Evolutionary conservation across 2,329 filamentous ascomycete species (phyloP), one percentile per base, ranked within the genome.

Genomic region (Nemania sp.): DNA sequence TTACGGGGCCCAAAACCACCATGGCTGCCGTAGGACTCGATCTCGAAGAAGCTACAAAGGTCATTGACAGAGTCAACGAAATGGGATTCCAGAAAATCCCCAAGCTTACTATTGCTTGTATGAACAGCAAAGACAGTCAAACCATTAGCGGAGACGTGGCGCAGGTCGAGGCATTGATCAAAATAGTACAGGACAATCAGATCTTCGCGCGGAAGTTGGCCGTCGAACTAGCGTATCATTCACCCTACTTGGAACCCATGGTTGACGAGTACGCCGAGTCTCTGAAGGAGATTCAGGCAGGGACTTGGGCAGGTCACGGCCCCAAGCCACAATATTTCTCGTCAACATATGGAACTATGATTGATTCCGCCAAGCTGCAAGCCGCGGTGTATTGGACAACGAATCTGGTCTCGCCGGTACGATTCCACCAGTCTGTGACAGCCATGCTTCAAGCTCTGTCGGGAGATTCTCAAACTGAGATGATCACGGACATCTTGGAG

Each of bases 321-420:
- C 57, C 50, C n/a, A 55, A 25, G 13, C 43, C 53, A 2, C 20
- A 45, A 5, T 60, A 42, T 49, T 60, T 57, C 35, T 63, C 60
- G 3, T 60, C 54, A 10, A 62, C 58, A 13, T 55, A 51, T 11
- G 52, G 54, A 15, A 47, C 54, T 0, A 1, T 45, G 3, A 50
- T 56, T 3, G 56, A 57, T 6, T 12, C 48, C 5, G 55, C 54
- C 5, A 53, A 17, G 15, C 25, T 62, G 20, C 68, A 32, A 63
- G 49, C 45, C 6, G 53, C 60, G 21, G 15, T 43, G 10, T 77
- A 79, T 57, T 80, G 77, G 77, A 65, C 54, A 2, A 46, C 46
- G 7, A 67, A 65, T 11, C 35, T 68, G 35, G 45, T 64, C 11
- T 61, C 56, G 5, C 63, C 63, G 12, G 63, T 65, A 4, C 55